These are phyloP conservation scores for Calonectria pseudoturangicola DNA, from an alignment of 2,329 filamentous ascomycete species.

Conservation along the genomic window DNA sequence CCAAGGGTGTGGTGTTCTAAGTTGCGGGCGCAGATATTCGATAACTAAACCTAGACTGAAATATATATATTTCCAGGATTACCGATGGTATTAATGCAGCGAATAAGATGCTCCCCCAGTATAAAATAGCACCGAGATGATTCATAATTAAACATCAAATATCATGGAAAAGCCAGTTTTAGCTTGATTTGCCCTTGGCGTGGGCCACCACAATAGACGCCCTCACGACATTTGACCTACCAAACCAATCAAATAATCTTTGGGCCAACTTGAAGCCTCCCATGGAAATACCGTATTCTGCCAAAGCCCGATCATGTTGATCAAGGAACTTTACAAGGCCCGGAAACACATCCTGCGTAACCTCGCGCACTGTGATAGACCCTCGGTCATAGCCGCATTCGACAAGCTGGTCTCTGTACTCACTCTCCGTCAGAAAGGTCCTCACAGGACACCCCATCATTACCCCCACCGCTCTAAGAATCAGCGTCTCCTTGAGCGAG, in stretches of 20 bases:
- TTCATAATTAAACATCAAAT: conserved; percentile 4
- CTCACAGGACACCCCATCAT: conserved; percentile 68
- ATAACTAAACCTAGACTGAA: neutral
- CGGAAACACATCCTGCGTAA: conserved; percentile 72
- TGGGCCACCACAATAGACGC: conserved; percentile 61
- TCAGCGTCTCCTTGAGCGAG: conserved; percentile 53
- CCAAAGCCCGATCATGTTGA: conserved; percentile 57
- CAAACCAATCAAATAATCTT: conserved; percentile 63
- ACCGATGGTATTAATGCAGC: neutral
- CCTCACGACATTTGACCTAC: conserved; percentile 57
- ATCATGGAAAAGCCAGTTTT: neutral
- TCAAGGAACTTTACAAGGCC: conserved; percentile 68
- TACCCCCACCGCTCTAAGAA: conserved; percentile 65
- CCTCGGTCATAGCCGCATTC: conserved; percentile 67
- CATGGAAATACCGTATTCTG: conserved; percentile 60
- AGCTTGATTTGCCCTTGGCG: conserved; percentile 36
- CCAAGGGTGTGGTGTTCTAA: conserved; percentile 70
- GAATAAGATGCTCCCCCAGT: neutral
- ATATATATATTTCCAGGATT: neutral
- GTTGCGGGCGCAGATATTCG: too few species aligned
- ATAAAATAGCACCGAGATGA: neutral
- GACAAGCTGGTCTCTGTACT: conserved; percentile 67
- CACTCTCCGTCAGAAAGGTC: conserved; percentile 67
- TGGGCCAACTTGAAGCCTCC: conserved; percentile 61
- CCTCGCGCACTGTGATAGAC: conserved; percentile 66